Evolutionary conservation across 768 basidiomycete species (phyloP), one percentile per base, ranked within the genome.

Genomic region (Russula sp.): DNA sequence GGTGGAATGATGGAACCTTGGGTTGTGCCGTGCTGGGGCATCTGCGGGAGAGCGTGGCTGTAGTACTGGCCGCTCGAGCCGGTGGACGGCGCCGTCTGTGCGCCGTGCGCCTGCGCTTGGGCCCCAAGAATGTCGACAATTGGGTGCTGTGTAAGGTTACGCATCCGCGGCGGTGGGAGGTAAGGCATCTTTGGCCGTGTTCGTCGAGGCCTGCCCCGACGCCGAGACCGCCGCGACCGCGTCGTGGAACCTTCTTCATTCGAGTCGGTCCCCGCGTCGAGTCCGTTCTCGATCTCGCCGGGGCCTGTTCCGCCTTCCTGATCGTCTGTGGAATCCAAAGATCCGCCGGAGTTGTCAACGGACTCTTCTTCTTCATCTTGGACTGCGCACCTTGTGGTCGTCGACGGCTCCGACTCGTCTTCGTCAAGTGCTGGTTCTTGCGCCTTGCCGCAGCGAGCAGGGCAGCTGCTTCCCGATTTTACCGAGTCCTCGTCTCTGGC

Each of bases 101-200:
- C 27, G 40, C 53, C 37, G 34, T 45, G 22, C 14, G 35, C 16
- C 4, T 14, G 62, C 1, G 31, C 27, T 6, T 40, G 59, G 3
- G 49, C 47, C 18, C 31, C 20, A 22, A 54, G 11, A 3, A 42
- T 3, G 22, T 63, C 52, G 31, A 31, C 18, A 6, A 42, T 13
- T 5, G 57, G 52, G 47, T 54, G 35, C 11, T 59, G 51, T 7
- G 51, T 59, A 31, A 45, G 22, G 53, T 54, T 49, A 16, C 31
- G 49, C 62, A 63, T 63, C 20, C 63, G 63, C 18, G 63, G 63
- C 2, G 63, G 63, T 35, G 63, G 48, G 2, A 64, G 13, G 22
- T 60, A 64, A 16, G 58, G 58, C 7, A 31, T 40, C 32, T 56
- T 64, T 44, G 44, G 40, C 14, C 58, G 63, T 13, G 35, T 22